Conservation (phyloP, 768 basidiomycete species). For the Lactifluus pinguis region DNA sequence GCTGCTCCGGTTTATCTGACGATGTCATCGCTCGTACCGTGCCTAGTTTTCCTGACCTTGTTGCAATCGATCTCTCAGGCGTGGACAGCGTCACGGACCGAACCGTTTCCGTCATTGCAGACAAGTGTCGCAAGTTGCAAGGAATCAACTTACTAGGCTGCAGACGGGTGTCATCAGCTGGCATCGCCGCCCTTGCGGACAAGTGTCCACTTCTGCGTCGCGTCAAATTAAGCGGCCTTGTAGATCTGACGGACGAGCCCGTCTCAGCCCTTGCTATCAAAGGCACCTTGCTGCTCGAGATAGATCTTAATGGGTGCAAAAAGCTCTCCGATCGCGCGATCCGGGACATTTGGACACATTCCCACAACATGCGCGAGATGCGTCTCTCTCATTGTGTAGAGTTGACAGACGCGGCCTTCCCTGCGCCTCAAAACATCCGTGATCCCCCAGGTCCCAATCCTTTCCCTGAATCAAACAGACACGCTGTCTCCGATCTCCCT, state of each 20-base stretch:
- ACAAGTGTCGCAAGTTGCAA: constrained; percentile 65
- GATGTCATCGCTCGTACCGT: constrained; percentile 56
- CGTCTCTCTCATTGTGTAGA: constrained; percentile 69
- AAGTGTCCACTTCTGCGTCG: constrained; percentile 74
- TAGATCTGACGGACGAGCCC: constrained; percentile 64
- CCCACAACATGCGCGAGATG: constrained; percentile 83
- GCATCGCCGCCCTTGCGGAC: constrained; percentile 65
- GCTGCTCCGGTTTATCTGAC: constrained; percentile 61
- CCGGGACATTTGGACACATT: constrained; percentile 77
- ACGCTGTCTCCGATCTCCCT: constrained; percentile 37
- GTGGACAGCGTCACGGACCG: constrained; percentile 61
- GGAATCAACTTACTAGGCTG: constrained; percentile 90
- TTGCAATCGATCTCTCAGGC: constrained; percentile 78
- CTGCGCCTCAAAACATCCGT: constrained; percentile 46
- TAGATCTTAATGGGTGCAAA: constrained; percentile 84
- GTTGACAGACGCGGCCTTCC: constrained; percentile 82
- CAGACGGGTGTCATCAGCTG: constrained; percentile 66
- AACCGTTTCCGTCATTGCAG: constrained; percentile 63
- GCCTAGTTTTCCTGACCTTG: constrained; percentile 61
- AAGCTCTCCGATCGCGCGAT: constrained; percentile 68
- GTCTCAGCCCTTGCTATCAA: constrained; percentile 66
- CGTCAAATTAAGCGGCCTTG: constrained; percentile 80
- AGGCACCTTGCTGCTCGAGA: constrained; percentile 84
- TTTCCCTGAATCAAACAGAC: constrained; percentile 29
- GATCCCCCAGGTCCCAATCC: constrained; percentile 32